These are phyloP conservation scores for Pseudogymnoascus sp. DNA, from an alignment of 2,329 filamentous ascomycete genomes.

Conservation along the genomic window DNA sequence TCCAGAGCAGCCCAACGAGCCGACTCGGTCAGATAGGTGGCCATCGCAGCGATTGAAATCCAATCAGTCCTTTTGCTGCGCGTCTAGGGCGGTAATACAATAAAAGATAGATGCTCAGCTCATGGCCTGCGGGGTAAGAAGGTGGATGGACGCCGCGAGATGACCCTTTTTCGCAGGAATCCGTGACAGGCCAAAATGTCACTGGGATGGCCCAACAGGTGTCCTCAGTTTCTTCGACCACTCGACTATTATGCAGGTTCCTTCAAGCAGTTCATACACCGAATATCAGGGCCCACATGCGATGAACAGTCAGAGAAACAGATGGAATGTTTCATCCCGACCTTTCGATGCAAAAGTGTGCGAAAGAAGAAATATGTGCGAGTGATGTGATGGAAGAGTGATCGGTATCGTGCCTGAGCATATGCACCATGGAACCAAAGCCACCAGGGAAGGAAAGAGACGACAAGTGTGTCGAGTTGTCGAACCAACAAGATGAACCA, in stretches of 20 bases:
- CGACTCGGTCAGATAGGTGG: not conserved
- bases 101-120: not conserved
- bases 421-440: not conserved
- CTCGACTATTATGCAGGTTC: not conserved
- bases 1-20: slow-evolving; percentile 24
- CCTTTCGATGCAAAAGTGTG: not conserved
- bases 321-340: slow-evolving; percentile 1
- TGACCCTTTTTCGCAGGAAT: not conserved
- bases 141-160: not conserved
- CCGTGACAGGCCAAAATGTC: slow-evolving; percentile 4
- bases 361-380: slow-evolving; percentile 6
- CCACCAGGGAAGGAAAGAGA: too few relatives aligned
- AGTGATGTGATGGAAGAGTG: not conserved
- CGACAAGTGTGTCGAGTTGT: too few relatives aligned
- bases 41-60: slow-evolving; percentile 2
- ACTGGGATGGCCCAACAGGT: slow-evolving; percentile 2
- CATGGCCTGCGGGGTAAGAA: not conserved
- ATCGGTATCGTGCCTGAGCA: not conserved
- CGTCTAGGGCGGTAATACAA: slow-evolving; percentile 8
- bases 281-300: slow-evolving; percentile 3
- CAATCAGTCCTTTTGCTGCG: slow-evolving; percentile 2
- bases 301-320: slow-evolving; percentile 1
- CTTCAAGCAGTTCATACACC: slow-evolving; percentile 8
- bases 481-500: not conserved
- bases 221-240: not conserved